These are phyloP conservation scores for Wilcoxina mikolae DNA, from an alignment of 495 filamentous ascomycete genomes.

Conservation along the genomic window DNA sequence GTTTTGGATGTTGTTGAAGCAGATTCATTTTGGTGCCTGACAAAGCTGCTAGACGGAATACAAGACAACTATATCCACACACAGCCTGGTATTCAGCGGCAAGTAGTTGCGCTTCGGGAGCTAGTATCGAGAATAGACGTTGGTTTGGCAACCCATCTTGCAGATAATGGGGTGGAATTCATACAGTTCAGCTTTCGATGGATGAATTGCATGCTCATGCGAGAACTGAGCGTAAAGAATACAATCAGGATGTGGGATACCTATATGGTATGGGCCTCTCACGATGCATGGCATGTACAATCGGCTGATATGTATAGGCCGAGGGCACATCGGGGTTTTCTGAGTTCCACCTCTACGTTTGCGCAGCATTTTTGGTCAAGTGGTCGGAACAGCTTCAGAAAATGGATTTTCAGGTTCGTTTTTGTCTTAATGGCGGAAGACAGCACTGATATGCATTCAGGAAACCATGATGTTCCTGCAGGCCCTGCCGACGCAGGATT, in stretches of 20 bases:
- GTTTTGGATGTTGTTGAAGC: slow-evolving; percentile 96
- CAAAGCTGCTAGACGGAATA: slow-evolving; percentile 90
- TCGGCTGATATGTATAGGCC: slow-evolving; percentile 40
- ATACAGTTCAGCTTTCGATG: slow-evolving; percentile 98
- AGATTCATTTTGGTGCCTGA: slow-evolving; percentile 95
- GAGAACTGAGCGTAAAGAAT: slow-evolving; percentile 88
- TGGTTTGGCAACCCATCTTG: slow-evolving; percentile 70
- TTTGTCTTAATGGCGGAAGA: not conserved
- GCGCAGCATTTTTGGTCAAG: slow-evolving; percentile 95
- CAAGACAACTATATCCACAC: slow-evolving; percentile 98
- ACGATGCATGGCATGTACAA: not conserved
- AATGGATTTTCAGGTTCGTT: slow-evolving; percentile 73
- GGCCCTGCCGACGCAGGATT: slow-evolving; percentile 79
- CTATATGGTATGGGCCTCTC: slow-evolving; percentile 53
- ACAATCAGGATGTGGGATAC: slow-evolving; percentile 99
- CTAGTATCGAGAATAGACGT: slow-evolving; percentile 79
- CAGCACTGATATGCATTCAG: slow-evolving; percentile 31
- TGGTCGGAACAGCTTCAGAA: slow-evolving; percentile 90
- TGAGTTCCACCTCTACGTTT: slow-evolving; percentile 94
- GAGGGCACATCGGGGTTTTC: slow-evolving; percentile 92
- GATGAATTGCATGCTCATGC: slow-evolving; percentile 99
- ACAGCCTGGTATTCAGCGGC: slow-evolving; percentile 88
- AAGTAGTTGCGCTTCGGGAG: slow-evolving; percentile 76
- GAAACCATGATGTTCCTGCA: slow-evolving; percentile 99
- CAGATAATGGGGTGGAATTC: slow-evolving; percentile 84